Evolutionary conservation across 1,284 basidiomycete species (phyloP).

Genomic region (Phlebopus sp.): DNA sequence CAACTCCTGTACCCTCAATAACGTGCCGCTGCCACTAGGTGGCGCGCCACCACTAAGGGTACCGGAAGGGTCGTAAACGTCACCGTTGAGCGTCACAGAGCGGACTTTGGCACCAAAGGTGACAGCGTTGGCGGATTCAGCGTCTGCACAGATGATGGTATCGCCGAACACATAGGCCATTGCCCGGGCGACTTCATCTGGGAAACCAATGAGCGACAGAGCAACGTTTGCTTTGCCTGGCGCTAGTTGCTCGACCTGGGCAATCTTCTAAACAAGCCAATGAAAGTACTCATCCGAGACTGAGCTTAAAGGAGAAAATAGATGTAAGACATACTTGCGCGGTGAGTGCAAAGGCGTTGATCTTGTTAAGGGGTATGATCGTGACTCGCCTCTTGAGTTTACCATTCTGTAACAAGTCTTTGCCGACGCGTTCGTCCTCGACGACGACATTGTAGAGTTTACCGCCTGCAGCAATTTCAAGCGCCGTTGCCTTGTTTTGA

Average conservation of each 20-base stretch:
- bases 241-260: slow-evolving; percentile 73
- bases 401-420: slow-evolving; percentile 82
- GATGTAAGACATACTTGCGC: slow-evolving; percentile 47
- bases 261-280: slow-evolving; percentile 59
- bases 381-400: slow-evolving; percentile 88
- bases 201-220: slow-evolving; percentile 83
- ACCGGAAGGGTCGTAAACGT: slow-evolving; percentile 95
- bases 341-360: slow-evolving; percentile 68
- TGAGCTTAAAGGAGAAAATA: background rate
- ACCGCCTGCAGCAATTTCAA: slow-evolving; percentile 91
- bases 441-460: slow-evolving; percentile 96
- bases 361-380: slow-evolving; percentile 93
- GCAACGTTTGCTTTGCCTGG: slow-evolving; percentile 85
- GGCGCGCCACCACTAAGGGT: slow-evolving; percentile 92
- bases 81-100: slow-evolving; percentile 92
- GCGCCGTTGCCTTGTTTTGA: slow-evolving; percentile 80
- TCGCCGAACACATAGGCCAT: slow-evolving; percentile 96
- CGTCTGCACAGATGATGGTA: slow-evolving; percentile 89
- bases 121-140: slow-evolving; percentile 84
- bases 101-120: slow-evolving; percentile 79
- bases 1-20: slow-evolving; percentile 87
- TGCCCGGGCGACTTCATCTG: slow-evolving; percentile 82
- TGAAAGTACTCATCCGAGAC: background rate
- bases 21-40: slow-evolving; percentile 70
- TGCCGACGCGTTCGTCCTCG: slow-evolving; percentile 86